Base-by-base conservation (phyloP, 768 basidiomycete species). In the Sarcodon aspratus region DNA sequence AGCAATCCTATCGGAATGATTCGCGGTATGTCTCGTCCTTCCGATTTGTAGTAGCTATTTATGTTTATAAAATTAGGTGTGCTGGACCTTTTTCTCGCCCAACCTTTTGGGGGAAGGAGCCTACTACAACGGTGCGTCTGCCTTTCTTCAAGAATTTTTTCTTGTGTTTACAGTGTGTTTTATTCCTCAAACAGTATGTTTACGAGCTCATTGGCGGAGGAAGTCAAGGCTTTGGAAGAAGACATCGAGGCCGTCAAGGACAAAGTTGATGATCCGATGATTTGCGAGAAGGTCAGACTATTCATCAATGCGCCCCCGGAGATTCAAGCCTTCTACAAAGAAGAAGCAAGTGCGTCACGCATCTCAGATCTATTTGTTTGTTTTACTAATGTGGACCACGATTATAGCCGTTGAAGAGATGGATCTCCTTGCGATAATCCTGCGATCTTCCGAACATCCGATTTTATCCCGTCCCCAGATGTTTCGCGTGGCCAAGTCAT, bases 1-100 rank as follows among this genome's bases (percentile, higher is more conserved):
- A 93, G 88, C 49, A 99, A 97, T 65, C 96, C 96, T 1, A 84
- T 99, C 51, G 76, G 79, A 31, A 98, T 98, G 96, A 93, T 98
- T 58, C 79, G 96, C 63, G 82, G 87, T 82, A 50, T 13, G 73
- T 56, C 9, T 53, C 7, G 12, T 34, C 12, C 36, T 52, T 32
- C 44, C 38, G 40, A 36, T 11, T 21, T 45, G 34, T 38, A 7
- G 49, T 48, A 15, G 11, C 36, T n/a, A 21, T 50, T 40, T n/a
- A 32, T 11, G 35, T 44, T 46, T 15, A 56, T 15, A 44, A 36
- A 8, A 17, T 33, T 49, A 67, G 84, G 71, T 47, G 74, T 96
- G 4, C 73, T 99, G 51, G 95, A 98, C 59, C 75, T 99, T 37
- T 98, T 99, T 72, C 77, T 98, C 13, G 96, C 96, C 0, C 84